phyloP scores from a whole-genome alignment of 2,329 filamentous ascomycete genomes.

The Colletotrichum liriopes region DNA sequence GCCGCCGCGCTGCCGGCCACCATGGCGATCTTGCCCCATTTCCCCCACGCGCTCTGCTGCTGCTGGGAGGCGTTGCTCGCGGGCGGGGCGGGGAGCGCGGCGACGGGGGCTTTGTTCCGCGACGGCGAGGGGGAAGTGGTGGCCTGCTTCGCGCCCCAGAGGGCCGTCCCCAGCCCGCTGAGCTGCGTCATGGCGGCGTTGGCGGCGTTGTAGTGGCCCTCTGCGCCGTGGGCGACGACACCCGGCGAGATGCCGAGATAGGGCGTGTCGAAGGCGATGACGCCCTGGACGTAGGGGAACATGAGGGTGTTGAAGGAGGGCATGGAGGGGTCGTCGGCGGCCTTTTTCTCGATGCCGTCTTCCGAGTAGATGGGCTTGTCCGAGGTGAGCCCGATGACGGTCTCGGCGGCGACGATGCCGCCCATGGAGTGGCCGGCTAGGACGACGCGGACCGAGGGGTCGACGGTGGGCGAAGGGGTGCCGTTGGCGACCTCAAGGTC shows the following conservation, averaged over 20 bases:
- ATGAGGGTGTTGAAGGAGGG: constrained; percentile 75
- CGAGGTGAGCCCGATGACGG: constrained; percentile 79
- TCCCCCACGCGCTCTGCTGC: constrained; percentile 72
- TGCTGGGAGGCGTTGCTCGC: constrained; percentile 55
- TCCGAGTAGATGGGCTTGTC: constrained; percentile 68
- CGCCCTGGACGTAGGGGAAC: constrained; percentile 93
- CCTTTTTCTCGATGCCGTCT: constrained; percentile 56
- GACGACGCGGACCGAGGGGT: constrained; percentile 86
- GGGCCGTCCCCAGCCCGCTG: constrained; percentile 75
- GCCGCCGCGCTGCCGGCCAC: constrained; percentile 88
- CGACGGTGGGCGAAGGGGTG: constrained; percentile 87
- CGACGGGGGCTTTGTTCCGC: constrained; percentile 54
- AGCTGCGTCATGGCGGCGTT: constrained; percentile 79
- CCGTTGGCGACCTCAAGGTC: constrained; percentile 89
- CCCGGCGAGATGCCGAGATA: constrained; percentile 87
- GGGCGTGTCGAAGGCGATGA: constrained; percentile 95
- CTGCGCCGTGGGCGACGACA: constrained; percentile 88
- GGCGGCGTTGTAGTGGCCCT: constrained; percentile 85
- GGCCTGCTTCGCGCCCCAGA: constrained; percentile 72
- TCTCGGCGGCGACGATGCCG: constrained; percentile 94
- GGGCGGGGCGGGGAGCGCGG: constrained; percentile 53
- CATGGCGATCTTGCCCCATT: constrained; percentile 89
- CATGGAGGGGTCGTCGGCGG: constrained; percentile 46
- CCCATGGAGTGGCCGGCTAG: constrained; percentile 92
- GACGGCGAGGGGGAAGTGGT: constrained; percentile 47